Evolutionary conservation across 768 basidiomycete genomes (phyloP), one percentile per base, ranked within the genome.

Genomic region (Leccinum subgranulosum): DNA sequence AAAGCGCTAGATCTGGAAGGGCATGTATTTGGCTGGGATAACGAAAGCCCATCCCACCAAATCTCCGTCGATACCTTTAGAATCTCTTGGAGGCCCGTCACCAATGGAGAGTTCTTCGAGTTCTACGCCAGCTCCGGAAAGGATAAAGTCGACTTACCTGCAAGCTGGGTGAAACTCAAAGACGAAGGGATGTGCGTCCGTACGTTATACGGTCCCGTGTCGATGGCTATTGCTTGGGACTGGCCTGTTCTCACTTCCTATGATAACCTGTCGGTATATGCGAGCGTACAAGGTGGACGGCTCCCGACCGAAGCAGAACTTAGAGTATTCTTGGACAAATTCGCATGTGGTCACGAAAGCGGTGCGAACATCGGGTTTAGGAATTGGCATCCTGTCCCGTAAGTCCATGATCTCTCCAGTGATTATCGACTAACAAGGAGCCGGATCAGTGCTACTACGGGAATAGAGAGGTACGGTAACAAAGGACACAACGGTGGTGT

Each of bases 301-400:
- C 76, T 99, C 19, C 97, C 97, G 0, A 94, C 91, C 3, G 93
- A 97, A 73, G 78, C 86, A 0, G 97, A 98, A 74, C 81, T 97
- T 39, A 80, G 87, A 6, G 69, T 88, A 15, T 94, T 96, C 75
- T 80, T 85, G 64, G 84, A 90, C 65, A 84, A 81, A 66, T 89
- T 90, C 55, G 81, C 87, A 46, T 79, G 78, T 34, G 88, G 89
- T 0, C 90, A 86, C 55, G 87, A 85, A 61, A 88, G 87, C 19
- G 88, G 87, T 34, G 82, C 85, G 2, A 98, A 98, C 66, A 69
- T 86, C 50, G 96, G 94, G 2, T 92, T 96, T 70, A 81, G 89
- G 60, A 91, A 94, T 73, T 97, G 95, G 93, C 94, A 98, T 69
- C 92, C 93, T 23, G 70, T 90, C 51, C 92, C 94, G 91, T 95